Conservation (phyloP, 331 rosid species). For the Cucumis variabilis region DNA sequence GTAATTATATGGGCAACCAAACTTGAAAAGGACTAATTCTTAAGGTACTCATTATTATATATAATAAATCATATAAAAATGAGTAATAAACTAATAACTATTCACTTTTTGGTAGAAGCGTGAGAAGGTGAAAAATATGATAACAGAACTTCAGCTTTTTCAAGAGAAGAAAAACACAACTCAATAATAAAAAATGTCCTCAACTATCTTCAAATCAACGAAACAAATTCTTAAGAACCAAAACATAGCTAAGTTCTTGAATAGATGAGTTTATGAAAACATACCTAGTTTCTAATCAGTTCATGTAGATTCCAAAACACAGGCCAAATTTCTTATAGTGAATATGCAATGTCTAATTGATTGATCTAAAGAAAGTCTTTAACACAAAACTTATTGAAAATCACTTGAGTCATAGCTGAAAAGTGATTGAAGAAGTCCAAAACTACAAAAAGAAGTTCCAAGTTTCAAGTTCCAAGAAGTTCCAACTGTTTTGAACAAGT, state of each 20-base stretch:
- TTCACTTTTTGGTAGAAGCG: conserved; percentile 28
- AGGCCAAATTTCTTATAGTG: too few relatives aligned
- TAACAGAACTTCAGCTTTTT: not conserved
- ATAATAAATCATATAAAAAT: not conserved
- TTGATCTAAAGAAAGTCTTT: too few relatives aligned
- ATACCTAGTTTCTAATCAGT: conserved; percentile 79
- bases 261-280: conserved; percentile 20
- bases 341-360: too few relatives aligned
- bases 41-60: too few relatives aligned
- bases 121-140: conserved; percentile 21
- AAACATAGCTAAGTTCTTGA: not conserved
- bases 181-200: not conserved
- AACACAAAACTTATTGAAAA: too few relatives aligned
- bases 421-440: too few relatives aligned
- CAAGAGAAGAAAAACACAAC: not conserved
- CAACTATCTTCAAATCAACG: not conserved
- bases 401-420: too few relatives aligned
- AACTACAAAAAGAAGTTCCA: too few relatives aligned
- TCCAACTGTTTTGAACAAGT: too few relatives aligned
- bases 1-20: too few relatives aligned
- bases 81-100: not conserved
- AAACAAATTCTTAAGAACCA: not conserved
- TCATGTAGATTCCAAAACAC: conserved; percentile 95
- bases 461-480: too few relatives aligned
- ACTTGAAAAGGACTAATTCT: too few relatives aligned